Evolutionary conservation across 2,329 filamentous ascomycete genomes (phyloP), one percentile per base, ranked within the genome.

Genomic region (Neofusicoccum umdonicola): DNA sequence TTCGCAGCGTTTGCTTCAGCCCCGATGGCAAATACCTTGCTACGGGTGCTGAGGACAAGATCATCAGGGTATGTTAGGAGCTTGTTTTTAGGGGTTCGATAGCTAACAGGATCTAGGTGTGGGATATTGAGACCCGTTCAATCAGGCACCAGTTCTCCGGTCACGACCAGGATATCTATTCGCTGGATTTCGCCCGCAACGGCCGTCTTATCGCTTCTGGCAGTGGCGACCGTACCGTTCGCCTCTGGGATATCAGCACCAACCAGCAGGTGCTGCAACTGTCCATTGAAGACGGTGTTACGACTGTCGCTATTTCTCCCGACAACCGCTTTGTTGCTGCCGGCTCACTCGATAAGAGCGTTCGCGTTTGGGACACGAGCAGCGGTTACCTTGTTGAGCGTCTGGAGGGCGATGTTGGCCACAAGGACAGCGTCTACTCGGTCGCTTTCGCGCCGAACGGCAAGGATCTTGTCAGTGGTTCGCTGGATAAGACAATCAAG

Each of bases 131-230:
- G 63, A 85, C 82, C 64, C 87, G 92, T 70, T 88, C 87, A 8
- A 98, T 99, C 75, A 91, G 93, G 72, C 92, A 95, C 75, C 92
- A 92, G 44, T 98, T 99, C 80, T 85, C 89, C n/a, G 95, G 95
- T 27, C 95, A 99, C 78, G 95, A 99, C 78, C 94, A 99, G 79
- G 95, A 99, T 70, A 99, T 99, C 68, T 98, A 98, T 79, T 96
- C 92, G 4, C 84, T 98, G 4, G 95, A 98, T 79, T 99, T 97
- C 78, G 91, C 94, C 37, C 89, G 92, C 47, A 96, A 97, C 71
- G 94, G 94, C 42, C 90, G 92, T 62, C 93, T 93, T 65, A 98
- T 99, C 72, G 95, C 94, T 5, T 98, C 95, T 7, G 95, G 95
- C 52, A 96, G 92, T 76, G 95, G 95, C 65, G 95, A 99, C 73